Base-by-base conservation (phyloP, 2,329 filamentous ascomycete species). In the Zasmidium cellare region DNA sequence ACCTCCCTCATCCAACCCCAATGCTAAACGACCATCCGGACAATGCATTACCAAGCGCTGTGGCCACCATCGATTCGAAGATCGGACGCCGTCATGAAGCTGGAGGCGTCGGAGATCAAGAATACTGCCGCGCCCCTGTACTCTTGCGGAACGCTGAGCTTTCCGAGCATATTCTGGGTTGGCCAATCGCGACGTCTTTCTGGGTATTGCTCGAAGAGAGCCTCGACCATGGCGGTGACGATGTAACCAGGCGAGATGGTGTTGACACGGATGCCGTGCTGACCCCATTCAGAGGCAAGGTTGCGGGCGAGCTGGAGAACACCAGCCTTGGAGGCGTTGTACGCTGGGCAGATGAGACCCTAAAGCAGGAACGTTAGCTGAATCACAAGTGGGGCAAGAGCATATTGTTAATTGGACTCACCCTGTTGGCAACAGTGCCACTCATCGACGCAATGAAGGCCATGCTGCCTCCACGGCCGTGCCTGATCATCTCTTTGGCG, bases 231-330 rank as follows among this genome's bases (percentile, higher is more conserved):
- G 20, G 88, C 85, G 1, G 89, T 92, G 20, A 89, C 83, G 69
- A 92, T 91, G 71, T 92, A 91, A 41, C 90, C 90, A 0, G 90
- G 89, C 19, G 87, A 91, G 62, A 94, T 84, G 14, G 88, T 91
- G 76, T 94, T 93, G 60, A 93, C 61, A 2, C 90, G 84, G 68
- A 94, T 92, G 38, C 84, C 85, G 71, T 89, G 75, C 65, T 79
- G 73, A 48, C 88, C 89, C 89, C 88, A 91, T 72, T 92, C 89
- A 9, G 83, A 76, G 1, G 88, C 89, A 9, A 92, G 79, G 71
- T 87, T 90, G 57, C 87, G 84, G 0, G 75, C 85, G 1, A 92
- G 82, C 74, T 91, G 88, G 54, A 90, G 75, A 3, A 92, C 88
- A 2, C 83, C 89, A 2, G 88, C 87, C 73, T 92, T 92, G 52